Conservation (phyloP, 495 filamentous ascomycete species). For the Trichoderma erinaceum region DNA sequence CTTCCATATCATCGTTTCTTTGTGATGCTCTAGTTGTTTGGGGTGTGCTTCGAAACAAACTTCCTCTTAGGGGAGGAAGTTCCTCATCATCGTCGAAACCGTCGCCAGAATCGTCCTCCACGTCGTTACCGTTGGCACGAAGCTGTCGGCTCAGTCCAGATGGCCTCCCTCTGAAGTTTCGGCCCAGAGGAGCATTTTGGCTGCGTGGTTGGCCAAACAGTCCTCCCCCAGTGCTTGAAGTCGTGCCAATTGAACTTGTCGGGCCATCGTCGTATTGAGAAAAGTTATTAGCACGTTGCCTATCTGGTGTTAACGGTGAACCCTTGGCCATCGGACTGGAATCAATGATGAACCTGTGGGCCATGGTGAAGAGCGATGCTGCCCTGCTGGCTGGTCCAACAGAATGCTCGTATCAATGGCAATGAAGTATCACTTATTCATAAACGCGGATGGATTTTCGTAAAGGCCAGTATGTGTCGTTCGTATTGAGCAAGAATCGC, state of each 20-base stretch:
- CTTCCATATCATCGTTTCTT: slow-evolving; percentile 27
- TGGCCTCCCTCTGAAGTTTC: slow-evolving; percentile 32
- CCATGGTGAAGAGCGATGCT: slow-evolving; percentile 15
- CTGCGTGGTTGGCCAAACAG: slow-evolving; percentile 30
- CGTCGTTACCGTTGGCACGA: slow-evolving; percentile 31
- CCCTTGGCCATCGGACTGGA: slow-evolving; percentile 21
- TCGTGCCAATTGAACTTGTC: slow-evolving; percentile 58
- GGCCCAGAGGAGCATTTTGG: slow-evolving; percentile 38
- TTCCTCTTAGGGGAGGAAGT: slow-evolving; percentile 27
- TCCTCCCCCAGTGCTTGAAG: slow-evolving; percentile 34
- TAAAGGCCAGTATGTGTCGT: background rate
- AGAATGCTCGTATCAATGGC: background rate
- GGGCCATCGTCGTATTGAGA: slow-evolving; percentile 38
- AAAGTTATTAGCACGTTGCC: slow-evolving; percentile 19
- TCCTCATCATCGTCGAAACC: slow-evolving; percentile 33
- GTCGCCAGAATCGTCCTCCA: slow-evolving; percentile 27
- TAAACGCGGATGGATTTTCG: background rate
- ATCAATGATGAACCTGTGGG: slow-evolving; percentile 17
- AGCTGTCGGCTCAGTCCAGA: slow-evolving; percentile 33
- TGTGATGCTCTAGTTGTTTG: background rate
- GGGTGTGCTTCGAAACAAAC: slow-evolving; percentile 21
- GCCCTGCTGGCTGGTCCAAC: background rate
- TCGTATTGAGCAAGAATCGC: background rate
- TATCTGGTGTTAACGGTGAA: slow-evolving; percentile 27
- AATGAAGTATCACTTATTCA: background rate